phyloP scores from a whole-genome alignment of 2,329 filamentous ascomycete species.

The Pseudocercospora crystallina region DNA sequence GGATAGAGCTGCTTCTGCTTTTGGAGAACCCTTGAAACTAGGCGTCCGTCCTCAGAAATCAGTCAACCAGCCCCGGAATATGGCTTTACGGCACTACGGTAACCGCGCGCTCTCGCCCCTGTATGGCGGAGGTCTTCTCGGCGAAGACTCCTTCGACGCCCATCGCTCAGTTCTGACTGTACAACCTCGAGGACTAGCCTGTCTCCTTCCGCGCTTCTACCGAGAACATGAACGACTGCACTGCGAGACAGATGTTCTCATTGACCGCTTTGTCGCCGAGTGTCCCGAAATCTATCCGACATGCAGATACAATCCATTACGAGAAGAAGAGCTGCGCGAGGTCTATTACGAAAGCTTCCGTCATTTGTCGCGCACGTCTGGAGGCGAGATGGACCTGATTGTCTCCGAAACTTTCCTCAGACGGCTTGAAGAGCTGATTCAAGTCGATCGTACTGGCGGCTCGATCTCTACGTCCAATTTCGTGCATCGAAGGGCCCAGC shows the following conservation, averaged over 20 bases:
- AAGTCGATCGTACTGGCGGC: constrained; percentile 5
- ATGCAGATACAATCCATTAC: constrained; percentile 14
- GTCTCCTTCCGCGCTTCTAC: constrained; percentile 9
- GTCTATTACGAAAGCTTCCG: constrained; percentile 15
- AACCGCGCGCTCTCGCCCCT: too few species aligned
- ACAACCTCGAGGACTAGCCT: constrained; percentile 7
- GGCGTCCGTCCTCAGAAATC: too few species aligned
- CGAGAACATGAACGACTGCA: constrained; percentile 11
- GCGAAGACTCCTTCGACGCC: neutral
- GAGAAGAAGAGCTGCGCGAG: constrained; percentile 16
- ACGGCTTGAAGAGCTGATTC: constrained; percentile 9
- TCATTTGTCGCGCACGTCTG: constrained; percentile 11
- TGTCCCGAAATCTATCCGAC: constrained; percentile 15
- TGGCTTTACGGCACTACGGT: too few species aligned
- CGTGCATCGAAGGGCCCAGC: constrained; percentile 12
- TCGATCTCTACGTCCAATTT: constrained; percentile 1
- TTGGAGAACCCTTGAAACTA: too few species aligned
- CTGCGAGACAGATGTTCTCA: constrained; percentile 12
- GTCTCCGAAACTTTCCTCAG: constrained; percentile 5
- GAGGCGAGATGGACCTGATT: neutral
- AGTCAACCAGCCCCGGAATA: too few species aligned
- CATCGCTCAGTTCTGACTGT: constrained; percentile 9
- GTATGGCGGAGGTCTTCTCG: too few species aligned
- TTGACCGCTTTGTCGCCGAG: constrained; percentile 13
- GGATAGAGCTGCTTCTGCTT: too few species aligned